Evolutionary conservation across 306 rosid species (phyloP), one percentile per base, ranked within the genome.

Genomic region (Prunus kanzakura): DNA sequence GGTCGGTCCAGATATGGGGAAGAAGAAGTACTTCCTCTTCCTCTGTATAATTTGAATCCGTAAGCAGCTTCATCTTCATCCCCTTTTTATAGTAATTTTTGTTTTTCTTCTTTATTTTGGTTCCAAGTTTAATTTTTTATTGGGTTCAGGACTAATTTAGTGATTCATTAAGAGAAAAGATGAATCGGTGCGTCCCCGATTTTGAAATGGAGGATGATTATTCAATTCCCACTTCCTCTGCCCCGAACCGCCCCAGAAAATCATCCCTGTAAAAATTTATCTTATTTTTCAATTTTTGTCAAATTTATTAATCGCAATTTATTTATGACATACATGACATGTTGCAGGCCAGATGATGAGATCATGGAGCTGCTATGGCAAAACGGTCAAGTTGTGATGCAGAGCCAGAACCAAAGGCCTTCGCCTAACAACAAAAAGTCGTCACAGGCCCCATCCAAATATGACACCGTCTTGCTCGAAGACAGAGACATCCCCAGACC

Each of bases 331-430:
- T 38, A 38, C 9, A 38, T 38, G 43, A 38, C 43, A 15, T 29
- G 18, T 61, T 49, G 63, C 86, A 91, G 95, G 93, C 85, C 79
- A 23, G 87, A 88, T 4, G 86, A 89, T 1, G 93, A 86, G 70
- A 84, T 88, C 62, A 79, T 91, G 92, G 92, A 93, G 82, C 85
- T 93, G n/a, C 75, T 93, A 1, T 91, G 96, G 96, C 84, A 91
- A 57, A 82, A 91, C 82, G 97, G 98, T 3, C 88, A 83, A 46
- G 87, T 88, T 16, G 87, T 86, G 32, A 73, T 84, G 84, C 91
- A 85, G 19, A 88, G 82, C 80, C 93, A 86, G 63, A 90, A 68
- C 71, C 92, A 90, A 12, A 81, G 86, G 19, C 74, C 90, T 9
- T 19, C 50, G 46, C 14, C 13, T 2, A 38, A 23, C 6, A 69